A percentile compares a stretch with the other conserved stretches of the same genome.
Evolutionary conservation across 148 eudicot genomes (phyloP).

Genomic region (Vaccinium myrtillus): DNA sequence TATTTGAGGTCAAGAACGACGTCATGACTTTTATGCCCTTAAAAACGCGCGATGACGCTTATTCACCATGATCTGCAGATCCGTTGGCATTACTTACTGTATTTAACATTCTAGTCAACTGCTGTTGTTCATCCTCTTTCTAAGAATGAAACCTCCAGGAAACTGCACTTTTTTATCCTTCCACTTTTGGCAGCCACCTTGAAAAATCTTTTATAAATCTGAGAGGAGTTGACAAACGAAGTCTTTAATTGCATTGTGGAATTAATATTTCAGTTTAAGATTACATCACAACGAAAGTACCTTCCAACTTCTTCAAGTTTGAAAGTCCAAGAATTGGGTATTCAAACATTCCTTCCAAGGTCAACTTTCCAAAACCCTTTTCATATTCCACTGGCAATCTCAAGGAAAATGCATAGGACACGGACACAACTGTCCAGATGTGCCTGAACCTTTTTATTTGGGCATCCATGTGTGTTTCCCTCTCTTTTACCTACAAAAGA

Average conservation of each 20-base stretch:
- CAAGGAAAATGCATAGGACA: neutral
- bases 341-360: neutral
- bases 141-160: neutral
- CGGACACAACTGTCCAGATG: neutral
- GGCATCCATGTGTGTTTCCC: too few species aligned
- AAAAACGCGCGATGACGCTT: neutral
- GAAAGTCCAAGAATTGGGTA: neutral
- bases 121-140: neutral
- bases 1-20: too few species aligned
- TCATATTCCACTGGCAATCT: neutral
- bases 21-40: neutral
- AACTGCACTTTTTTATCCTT: neutral
- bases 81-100: neutral
- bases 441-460: too few species aligned
- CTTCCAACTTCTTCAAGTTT: neutral
- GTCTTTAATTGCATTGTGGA: neutral
- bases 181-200: neutral
- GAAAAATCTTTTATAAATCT: neutral
- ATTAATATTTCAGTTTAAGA: neutral
- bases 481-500: too few species aligned
- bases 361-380: neutral
- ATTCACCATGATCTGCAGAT: neutral
- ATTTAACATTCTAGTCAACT: neutral
- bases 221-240: neutral
- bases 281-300: neutral